Percentiles rank a stretch among this genome's conserved stretches.
These are phyloP conservation scores for Rheum nobile DNA, from an alignment of 148 eudicot genomes.

Conservation along the genomic window DNA sequence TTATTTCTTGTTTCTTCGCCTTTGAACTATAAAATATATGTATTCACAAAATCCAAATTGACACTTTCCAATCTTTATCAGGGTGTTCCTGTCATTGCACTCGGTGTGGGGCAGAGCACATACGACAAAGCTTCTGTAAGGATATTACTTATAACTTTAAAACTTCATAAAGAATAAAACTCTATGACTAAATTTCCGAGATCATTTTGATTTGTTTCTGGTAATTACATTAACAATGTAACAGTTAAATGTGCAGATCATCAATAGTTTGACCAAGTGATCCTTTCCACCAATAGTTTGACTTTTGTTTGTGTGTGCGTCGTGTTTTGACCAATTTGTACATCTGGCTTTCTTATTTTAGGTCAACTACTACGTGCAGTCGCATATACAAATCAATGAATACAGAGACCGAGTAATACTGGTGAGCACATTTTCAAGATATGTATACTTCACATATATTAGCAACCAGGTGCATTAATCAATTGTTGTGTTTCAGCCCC, in stretches of 20 bases:
- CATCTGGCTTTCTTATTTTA: constrained; percentile 17
- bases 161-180: background rate
- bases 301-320: background rate
- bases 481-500: constrained; percentile 42
- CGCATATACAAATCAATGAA: constrained; percentile 96
- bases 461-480: background rate
- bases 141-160: background rate
- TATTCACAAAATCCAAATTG: background rate
- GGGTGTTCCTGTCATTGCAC: constrained; percentile 90
- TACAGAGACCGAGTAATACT: constrained; percentile 85
- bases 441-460: background rate
- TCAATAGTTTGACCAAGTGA: background rate
- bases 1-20: background rate
- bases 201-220: background rate
- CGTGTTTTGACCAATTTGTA: background rate
- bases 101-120: constrained; percentile 90
- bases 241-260: background rate
- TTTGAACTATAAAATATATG: background rate
- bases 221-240: background rate
- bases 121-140: constrained; percentile 97
- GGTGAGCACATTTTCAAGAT: constrained; percentile 33
- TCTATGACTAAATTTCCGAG: background rate
- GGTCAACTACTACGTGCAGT: constrained; percentile 87
- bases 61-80: constrained; percentile 12
- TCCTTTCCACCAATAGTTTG: background rate